A percentile compares a stretch with the other conserved stretches of the same genome.
Evolutionary conservation across 164 flowering plant species (phyloP).

Genomic region (Chloranthus sessilifolius): DNA sequence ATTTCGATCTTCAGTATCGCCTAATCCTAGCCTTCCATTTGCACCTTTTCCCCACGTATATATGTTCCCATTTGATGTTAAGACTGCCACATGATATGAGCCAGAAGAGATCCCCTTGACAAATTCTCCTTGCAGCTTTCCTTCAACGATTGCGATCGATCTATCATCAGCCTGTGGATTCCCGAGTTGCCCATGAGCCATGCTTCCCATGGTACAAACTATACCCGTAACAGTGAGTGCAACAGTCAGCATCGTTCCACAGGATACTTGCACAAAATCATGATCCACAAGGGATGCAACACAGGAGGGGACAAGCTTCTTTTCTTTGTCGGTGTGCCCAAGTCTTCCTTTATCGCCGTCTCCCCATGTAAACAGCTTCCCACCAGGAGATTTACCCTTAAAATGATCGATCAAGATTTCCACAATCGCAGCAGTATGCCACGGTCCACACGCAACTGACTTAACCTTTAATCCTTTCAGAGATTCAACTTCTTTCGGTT

Average conservation of each 20-base stretch:
- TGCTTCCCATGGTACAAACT: slow-evolving; percentile 67
- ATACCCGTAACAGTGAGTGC: slow-evolving; percentile 44
- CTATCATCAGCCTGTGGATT: slow-evolving; percentile 41
- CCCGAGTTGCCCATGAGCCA: slow-evolving; percentile 61
- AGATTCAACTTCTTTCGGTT: slow-evolving; percentile 65
- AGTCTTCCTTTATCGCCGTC: slow-evolving; percentile 68
- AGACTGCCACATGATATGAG: slow-evolving; percentile 49
- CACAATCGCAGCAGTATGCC: slow-evolving; percentile 78
- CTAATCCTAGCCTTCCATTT: slow-evolving; percentile 60
- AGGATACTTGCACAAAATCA: slow-evolving; percentile 58
- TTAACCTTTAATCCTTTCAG: slow-evolving; percentile 45
- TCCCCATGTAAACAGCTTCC: slow-evolving; percentile 77
- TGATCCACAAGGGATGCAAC: slow-evolving; percentile 48
- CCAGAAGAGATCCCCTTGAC: slow-evolving; percentile 55
- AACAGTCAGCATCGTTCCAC: slow-evolving; percentile 60
- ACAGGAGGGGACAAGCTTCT: slow-evolving; percentile 55
- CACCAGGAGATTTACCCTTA: slow-evolving; percentile 21
- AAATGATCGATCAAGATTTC: slow-evolving; percentile 33
- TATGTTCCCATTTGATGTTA: slow-evolving; percentile 48
- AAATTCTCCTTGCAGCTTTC: slow-evolving; percentile 45
- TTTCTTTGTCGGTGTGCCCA: slow-evolving; percentile 45
- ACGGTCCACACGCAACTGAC: slow-evolving; percentile 68
- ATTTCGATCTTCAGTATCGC: slow-evolving; percentile 46
- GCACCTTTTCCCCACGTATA: slow-evolving; percentile 71
- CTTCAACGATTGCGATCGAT: slow-evolving; percentile 52